These are phyloP conservation scores for Bassia scoparia DNA, from an alignment of 148 eudicot genomes.

Conservation along the genomic window DNA sequence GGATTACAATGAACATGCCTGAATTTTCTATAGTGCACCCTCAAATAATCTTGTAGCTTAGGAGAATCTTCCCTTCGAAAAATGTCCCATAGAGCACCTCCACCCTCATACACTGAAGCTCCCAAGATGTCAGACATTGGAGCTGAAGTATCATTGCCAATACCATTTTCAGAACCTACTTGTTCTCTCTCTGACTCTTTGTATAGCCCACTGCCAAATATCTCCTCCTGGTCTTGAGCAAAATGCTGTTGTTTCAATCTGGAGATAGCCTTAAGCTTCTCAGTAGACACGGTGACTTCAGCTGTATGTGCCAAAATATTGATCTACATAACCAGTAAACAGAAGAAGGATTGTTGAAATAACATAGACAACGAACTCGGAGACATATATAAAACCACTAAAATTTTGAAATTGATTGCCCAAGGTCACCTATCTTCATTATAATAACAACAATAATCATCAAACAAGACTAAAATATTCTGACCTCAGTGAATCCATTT, in stretches of 20 bases:
- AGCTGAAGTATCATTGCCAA: slow-evolving; percentile 12
- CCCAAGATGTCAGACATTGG: slow-evolving; percentile 7
- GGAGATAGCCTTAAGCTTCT: slow-evolving; percentile 22
- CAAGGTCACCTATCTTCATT: not conserved
- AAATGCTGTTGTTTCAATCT: slow-evolving; percentile 30
- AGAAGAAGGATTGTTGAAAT: no score
- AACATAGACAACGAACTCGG: not conserved
- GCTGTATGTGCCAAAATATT: slow-evolving; percentile 61
- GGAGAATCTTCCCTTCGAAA: slow-evolving; percentile 63
- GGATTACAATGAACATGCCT: slow-evolving; percentile 49
- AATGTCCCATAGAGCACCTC: slow-evolving; percentile 81
- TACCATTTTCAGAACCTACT: slow-evolving; percentile 1
- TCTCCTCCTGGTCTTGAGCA: slow-evolving; percentile 40
- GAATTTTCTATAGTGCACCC: slow-evolving; percentile 56
- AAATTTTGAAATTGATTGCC: not conserved
- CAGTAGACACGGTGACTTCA: slow-evolving; percentile 23
- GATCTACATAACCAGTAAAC: slow-evolving; percentile 34
- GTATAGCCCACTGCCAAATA: slow-evolving; percentile 24
- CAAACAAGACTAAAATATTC: no score
- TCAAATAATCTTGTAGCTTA: slow-evolving; percentile 60
- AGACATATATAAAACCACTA: not conserved
- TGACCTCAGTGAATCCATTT: no score
- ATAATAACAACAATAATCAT: no score
- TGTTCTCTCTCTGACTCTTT: not conserved
- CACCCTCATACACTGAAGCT: slow-evolving; percentile 23